Evolutionary conservation across 2,329 filamentous ascomycete genomes (phyloP).

Genomic region (Chrysoporthe austroafricana): DNA sequence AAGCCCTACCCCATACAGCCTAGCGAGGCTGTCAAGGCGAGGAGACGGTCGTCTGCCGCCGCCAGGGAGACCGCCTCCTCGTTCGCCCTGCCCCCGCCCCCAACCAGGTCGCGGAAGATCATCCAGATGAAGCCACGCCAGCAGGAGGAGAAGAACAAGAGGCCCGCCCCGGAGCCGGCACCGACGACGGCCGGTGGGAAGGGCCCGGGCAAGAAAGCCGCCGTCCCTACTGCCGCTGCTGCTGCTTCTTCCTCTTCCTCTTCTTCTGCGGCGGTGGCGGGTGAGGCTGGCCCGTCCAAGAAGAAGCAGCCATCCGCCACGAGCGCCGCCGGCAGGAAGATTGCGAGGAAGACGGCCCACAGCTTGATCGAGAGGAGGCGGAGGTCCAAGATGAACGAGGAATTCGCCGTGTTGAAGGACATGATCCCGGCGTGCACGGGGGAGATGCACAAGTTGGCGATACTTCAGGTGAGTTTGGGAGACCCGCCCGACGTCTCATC

Average conservation of each 20-base stretch:
- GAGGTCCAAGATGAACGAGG: conserved; percentile 98
- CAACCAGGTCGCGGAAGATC: conserved; percentile 90
- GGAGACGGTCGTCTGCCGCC: conserved; percentile 54
- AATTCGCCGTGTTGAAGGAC: conserved; percentile 88
- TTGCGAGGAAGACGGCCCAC: conserved; percentile 93
- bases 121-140: conserved; percentile 90
- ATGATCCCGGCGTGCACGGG: conserved; percentile 97
- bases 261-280: conserved; percentile 39
- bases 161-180: conserved; percentile 29
- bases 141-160: conserved; percentile 41
- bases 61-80: conserved; percentile 54
- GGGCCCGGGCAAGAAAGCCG: conserved; percentile 31
- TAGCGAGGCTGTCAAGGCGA: conserved; percentile 57
- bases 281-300: conserved; percentile 49
- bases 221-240: conserved; percentile 6
- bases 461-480: conserved; percentile 74
- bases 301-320: conserved; percentile 77
- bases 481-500: background rate
- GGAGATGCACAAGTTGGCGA: conserved; percentile 97
- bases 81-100: conserved; percentile 87
- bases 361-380: conserved; percentile 89
- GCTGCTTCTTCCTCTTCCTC: conserved; percentile 6
- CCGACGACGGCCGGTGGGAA: conserved; percentile 31
- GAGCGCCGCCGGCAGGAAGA: conserved; percentile 89
- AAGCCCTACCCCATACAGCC: conserved; percentile 51